Conservation (phyloP, 257 asterid genomes). For the Echium plantagineum region DNA sequence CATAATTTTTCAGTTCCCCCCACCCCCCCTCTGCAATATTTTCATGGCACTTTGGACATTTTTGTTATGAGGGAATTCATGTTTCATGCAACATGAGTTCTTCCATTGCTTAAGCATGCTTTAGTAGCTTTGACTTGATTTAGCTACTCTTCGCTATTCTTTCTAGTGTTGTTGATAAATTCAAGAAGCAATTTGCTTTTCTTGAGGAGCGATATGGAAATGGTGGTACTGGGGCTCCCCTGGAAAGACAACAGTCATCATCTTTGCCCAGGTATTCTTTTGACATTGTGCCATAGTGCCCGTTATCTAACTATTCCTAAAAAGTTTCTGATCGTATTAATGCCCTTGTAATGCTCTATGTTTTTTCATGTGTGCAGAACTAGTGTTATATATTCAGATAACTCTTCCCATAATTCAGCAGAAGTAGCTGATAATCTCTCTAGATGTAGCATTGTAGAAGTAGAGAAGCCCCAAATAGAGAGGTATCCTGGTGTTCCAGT, state of each 20-base stretch:
- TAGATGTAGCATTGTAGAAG: conserved; percentile 62
- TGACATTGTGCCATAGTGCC: neutral
- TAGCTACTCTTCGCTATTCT: neutral
- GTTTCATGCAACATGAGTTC: too few relatives aligned
- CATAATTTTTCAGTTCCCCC: too few relatives aligned
- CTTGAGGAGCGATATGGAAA: conserved; percentile 87
- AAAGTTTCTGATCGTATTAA: neutral
- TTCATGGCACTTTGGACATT: too few relatives aligned
- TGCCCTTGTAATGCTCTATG: neutral
- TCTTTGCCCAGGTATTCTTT: conserved; percentile 76
- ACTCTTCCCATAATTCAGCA: conserved; percentile 31
- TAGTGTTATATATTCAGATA: conserved; percentile 54
- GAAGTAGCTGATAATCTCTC: conserved; percentile 60
- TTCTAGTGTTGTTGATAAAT: conserved; percentile 89
- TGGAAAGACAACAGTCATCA: conserved; percentile 92
- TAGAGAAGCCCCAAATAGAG: conserved; percentile 42
- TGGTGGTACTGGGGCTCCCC: conserved; percentile 60
- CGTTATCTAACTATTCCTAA: neutral
- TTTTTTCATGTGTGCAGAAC: conserved; percentile 34
- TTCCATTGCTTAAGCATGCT: too few relatives aligned
- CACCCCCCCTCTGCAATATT: too few relatives aligned
- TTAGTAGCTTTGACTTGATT: too few relatives aligned
- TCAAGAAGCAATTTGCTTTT: conserved; percentile 88
- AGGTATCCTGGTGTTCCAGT: conserved; percentile 32
- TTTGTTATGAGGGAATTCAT: too few relatives aligned